Base-by-base conservation (phyloP, 1,284 basidiomycete genomes). In the Jaminaea rosea region DNA sequence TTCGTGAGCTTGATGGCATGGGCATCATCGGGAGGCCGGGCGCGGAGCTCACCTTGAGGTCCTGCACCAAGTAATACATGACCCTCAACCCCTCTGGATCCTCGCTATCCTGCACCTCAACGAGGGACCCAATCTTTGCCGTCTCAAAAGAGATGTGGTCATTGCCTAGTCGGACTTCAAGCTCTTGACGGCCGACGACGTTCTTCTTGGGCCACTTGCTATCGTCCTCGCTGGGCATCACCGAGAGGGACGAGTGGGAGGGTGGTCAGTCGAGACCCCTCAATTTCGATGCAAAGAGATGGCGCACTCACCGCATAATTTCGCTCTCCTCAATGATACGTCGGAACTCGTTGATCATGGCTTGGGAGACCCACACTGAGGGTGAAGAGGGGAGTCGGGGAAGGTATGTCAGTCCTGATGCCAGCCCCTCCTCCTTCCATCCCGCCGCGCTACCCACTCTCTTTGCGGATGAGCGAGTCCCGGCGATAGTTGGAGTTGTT, bases 401-500 rank as follows among this genome's bases (percentile, higher is more conserved):
- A n/a, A n/a, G n/a, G n/a, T n/a, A n/a, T n/a, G n/a, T n/a, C n/a
- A n/a, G n/a, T n/a, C n/a, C n/a, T n/a, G n/a, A n/a, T n/a, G n/a
- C n/a, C n/a, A n/a, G 7, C 11, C 21, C 29, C 6, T 6, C 11
- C 17, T 29, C 21, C 19, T 17, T n/a, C 7, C 28, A 46, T 31
- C 41, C 13, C 10, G 47, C n/a, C 32, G 28, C 17, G 41, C 10
- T 1, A 58, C 89, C 69, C 66, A 94, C 92, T 93, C 77, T 98
- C 94, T 86, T 97, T 97, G 56, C 92, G 82, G 74, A 98, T 96
- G 50, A 98, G 78, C 73, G 85, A 88, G 77, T 98, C 94, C 69
- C 96, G 97, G 44, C 93, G 80, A 78, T 98, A 98, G 77, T 98
- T 98, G 19, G 91, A 96, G 81, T 98, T 98, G 81, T 98, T 96